Evolutionary conservation across 768 basidiomycete genomes (phyloP), one percentile per base, ranked within the genome.

Genomic region (Chalciporus chontae): DNA sequence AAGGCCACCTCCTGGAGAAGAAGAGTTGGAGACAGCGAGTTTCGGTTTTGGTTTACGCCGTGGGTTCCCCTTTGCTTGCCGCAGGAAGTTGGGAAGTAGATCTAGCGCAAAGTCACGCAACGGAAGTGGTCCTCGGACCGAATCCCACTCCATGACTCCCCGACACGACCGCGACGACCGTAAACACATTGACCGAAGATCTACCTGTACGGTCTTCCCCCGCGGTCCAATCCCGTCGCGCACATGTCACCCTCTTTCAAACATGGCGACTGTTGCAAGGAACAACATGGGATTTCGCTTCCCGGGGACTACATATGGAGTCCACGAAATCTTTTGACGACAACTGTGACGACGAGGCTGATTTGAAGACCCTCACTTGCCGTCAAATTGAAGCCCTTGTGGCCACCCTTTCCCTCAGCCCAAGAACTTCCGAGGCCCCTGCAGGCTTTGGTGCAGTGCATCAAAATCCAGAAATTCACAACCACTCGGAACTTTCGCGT

Each of bases 391-490:
- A 66, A 50, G 38, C 73, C 17, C 71, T 73, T 21, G 70, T 71
- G 26, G 76, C 76, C 2, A 61, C 77, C 4, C 65, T 76, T 37
- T 71, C 64, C 40, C 57, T 79, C 49, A 77, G 77, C 49, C 77
- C 77, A 5, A 70, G 77, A 24, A 77, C 69, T 7, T 68, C 68
- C 14, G 68, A 72, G 57, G 66, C 57, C 15, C 45, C 40, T 46
- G 45, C 47, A 43, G 8, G 44, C 18, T 40, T 43, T 45, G 51
- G 29, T 37, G 23, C 19, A 8, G 43, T 14, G 40, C 8, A 44
- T 43, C 63, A 5, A 45, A 51, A 17, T 26, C 18, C 29, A 32
- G 44, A 45, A 9, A 50, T 48, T 11, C 59, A 44, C 10, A 45
- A 56, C 43, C 23, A 10, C 51, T 42, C 15, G 42, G n/a, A 46